Evolutionary conservation across 495 filamentous ascomycete species (phyloP), one percentile per base, ranked within the genome.

Genomic region (Aspergillus funiculosus): DNA sequence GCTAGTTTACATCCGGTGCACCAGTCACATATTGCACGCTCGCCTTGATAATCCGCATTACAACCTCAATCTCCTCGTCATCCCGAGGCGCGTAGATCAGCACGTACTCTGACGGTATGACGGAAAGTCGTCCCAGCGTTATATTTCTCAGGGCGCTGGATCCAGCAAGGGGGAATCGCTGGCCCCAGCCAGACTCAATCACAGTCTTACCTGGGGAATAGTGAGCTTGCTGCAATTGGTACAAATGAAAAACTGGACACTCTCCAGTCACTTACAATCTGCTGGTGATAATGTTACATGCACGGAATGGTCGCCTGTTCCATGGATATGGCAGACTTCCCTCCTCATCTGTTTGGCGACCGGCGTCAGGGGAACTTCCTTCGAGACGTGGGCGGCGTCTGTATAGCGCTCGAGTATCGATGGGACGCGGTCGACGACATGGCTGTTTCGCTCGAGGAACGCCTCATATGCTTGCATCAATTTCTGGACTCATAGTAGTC

Each of bases 1-100:
- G n/a, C n/a, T n/a, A n/a, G n/a, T n/a, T n/a, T n/a, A n/a, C n/a
- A n/a, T n/a, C n/a, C n/a, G n/a, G n/a, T n/a, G n/a, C n/a, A n/a
- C 58, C 60, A 15, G 67, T 62, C 54, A 64, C 57, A 41, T 63
- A 71, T 39, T 57, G 53, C 18, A 71, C 56, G 40, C 60, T 77
- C 10, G 89, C 89, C 46, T 74, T 73, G 25, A 94, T 73, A 50
- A 96, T 86, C 47, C 74, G 63, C 67, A 82, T 75, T 2, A 90
- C 76, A 24, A 80, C 72, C 21, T 73, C 70, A 10, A 92, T 60
- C 58, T 95, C 86, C 14, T 71, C 74, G 46, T 82, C 74, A 28
- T 78, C 68, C 32, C 84, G 71, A 0, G 89, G 88, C 18, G 89
- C 86, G 68, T 96, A 96, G 10, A 96, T 74, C 75, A 95, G 80